phyloP scores from a whole-genome alignment of 805 yeast species.

The Lipomyces starkeyi region DNA sequence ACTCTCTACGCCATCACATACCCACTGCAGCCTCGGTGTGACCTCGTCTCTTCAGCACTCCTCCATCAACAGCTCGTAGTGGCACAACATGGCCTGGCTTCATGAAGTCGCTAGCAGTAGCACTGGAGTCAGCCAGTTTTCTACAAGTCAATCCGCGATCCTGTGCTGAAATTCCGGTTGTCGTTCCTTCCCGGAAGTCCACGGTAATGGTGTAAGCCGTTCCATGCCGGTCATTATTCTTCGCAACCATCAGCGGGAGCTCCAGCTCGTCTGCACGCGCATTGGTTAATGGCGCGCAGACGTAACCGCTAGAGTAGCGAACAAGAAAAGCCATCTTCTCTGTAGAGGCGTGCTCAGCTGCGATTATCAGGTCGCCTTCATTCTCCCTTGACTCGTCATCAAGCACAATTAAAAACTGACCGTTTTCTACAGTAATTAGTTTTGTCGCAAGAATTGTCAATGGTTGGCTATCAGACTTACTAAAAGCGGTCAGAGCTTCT shows the following conservation, averaged over 20 bases:
- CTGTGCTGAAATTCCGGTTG: slow-evolving; percentile 95
- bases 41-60: slow-evolving; percentile 81
- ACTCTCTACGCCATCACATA: slow-evolving; percentile 5
- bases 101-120: slow-evolving; percentile 69
- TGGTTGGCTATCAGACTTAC: slow-evolving; percentile 44
- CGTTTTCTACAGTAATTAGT: slow-evolving; percentile 52
- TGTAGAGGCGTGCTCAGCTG: slow-evolving; percentile 81
- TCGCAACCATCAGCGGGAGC: slow-evolving; percentile 75
- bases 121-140: slow-evolving; percentile 65
- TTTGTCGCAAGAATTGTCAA: neutral
- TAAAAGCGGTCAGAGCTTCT: slow-evolving; percentile 74
- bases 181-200: slow-evolving; percentile 84
- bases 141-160: slow-evolving; percentile 87
- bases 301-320: slow-evolving; percentile 74
- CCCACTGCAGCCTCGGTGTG: slow-evolving; percentile 95
- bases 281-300: slow-evolving; percentile 85
- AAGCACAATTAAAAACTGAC: slow-evolving; percentile 91
- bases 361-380: slow-evolving; percentile 94
- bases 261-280: slow-evolving; percentile 79
- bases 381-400: slow-evolving; percentile 96
- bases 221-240: slow-evolving; percentile 81
- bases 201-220: slow-evolving; percentile 96
- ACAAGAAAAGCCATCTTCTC: slow-evolving; percentile 94
- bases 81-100: slow-evolving; percentile 97
- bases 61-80: slow-evolving; percentile 85